Evolutionary conservation across 2,329 filamentous ascomycete genomes (phyloP), one percentile per base, ranked within the genome.

Genomic region (Balansia obtecta): DNA sequence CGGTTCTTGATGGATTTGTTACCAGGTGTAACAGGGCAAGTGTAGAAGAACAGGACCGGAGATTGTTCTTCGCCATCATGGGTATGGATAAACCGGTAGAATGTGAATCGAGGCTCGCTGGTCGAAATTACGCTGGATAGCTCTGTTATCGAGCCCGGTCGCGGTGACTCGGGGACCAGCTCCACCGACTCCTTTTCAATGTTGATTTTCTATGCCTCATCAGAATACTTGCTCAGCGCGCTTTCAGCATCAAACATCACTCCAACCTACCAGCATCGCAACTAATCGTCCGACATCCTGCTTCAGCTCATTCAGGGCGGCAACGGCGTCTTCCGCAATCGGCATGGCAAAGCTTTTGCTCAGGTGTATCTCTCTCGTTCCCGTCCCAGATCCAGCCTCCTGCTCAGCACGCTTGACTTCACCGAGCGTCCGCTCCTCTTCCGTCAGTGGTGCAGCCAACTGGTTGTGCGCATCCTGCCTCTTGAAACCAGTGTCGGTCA

Each of bases 1-100:
- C 86, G 76, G 68, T 86, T 84, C 70, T 88, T 90, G 70, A 93
- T 86, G 48, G 77, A 71, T 68, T 82, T 86, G 48, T 75, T 80
- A 30, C 72, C 77, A 0, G 77, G 69, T 4, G 83, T 75, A 8
- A 76, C 71, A 0, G 88, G 88, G 64, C 86, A 89, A 6, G 86
- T 91, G 69, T 89, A 91, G 63, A 93, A 81, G 70, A 93, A 93
- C 6, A 91, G 72, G 45, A 91, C 71, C 2, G 82, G 79, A 50
- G 72, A 75, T 48, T 72, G 69, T 52, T 75, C 67, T 44, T 62
- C 55, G 20, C 79, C 79, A 33, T 71, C 68, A 54, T 80, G 68
- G 41, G 75, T 75, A 60, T 84, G 76, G 12, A 66, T 70, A 64
- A 82, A 86, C 30, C 82, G 76, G 72, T 84, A 93, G 63, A 93